Percentiles rank a stretch among this genome's conserved stretches.
Conservation (phyloP, 1,139 yeast genomes). For the Geotrichum carabidarum region DNA sequence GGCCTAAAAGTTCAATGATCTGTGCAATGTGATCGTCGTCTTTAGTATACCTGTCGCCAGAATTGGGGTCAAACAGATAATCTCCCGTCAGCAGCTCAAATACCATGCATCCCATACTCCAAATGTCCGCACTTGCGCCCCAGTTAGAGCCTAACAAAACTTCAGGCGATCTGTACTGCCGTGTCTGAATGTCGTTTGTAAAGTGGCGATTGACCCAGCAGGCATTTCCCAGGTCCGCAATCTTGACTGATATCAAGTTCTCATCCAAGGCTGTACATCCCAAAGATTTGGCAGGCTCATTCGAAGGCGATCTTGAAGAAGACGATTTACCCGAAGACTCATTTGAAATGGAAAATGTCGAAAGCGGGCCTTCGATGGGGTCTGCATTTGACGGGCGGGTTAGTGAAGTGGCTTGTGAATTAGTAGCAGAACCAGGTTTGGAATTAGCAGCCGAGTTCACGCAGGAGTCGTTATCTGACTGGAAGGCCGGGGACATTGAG, state of each 20-base stretch:
- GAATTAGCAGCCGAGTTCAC: constrained; percentile 2
- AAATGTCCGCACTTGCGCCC: constrained; percentile 81
- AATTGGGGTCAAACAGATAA: constrained; percentile 75
- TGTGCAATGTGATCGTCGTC: constrained; percentile 88
- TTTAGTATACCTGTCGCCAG: constrained; percentile 56
- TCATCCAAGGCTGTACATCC: constrained; percentile 33
- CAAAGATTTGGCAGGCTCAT: constrained; percentile 8
- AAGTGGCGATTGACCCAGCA: constrained; percentile 70
- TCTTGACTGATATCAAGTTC: constrained; percentile 50
- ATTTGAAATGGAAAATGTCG: constrained; percentile 12
- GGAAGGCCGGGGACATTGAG: constrained; percentile 24
- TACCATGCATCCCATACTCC: constrained; percentile 78
- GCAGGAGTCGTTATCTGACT: constrained; percentile 10
- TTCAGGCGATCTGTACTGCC: constrained; percentile 84
- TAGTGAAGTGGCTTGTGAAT: constrained; percentile 9
- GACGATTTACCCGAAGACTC: not conserved
- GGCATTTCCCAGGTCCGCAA: constrained; percentile 85
- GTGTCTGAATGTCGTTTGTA: constrained; percentile 78
- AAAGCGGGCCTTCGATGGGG: constrained; percentile 20
- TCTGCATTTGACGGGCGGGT: constrained; percentile 16
- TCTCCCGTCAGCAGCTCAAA: constrained; percentile 83
- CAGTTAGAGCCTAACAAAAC: constrained; percentile 62
- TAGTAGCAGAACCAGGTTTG: constrained; percentile 12
- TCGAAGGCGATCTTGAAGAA: constrained; percentile 15
- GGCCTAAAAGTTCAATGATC: constrained; percentile 67